Conservation (phyloP, 139 green algal species). For the Pycnococcus provasolii region DNA sequence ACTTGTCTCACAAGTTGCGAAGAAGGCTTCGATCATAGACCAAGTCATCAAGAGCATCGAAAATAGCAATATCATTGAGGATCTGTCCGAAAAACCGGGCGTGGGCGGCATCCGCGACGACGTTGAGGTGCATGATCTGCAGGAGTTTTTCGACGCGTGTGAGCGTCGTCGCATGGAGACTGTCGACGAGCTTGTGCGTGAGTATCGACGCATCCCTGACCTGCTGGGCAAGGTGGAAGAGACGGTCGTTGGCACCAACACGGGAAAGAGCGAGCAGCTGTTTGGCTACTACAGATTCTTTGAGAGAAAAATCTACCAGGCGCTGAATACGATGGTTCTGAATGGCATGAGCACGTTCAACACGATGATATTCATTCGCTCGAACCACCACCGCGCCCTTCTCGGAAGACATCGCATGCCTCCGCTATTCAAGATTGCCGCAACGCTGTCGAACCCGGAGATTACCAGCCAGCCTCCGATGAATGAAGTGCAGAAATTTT, state of each 20-base stretch:
- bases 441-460: conserved; percentile 56
- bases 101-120: background rate
- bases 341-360: conserved; percentile 50
- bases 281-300: conserved; percentile 70
- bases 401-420: background rate
- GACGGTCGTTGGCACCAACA: conserved; percentile 69
- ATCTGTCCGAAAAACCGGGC: background rate
- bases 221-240: conserved; percentile 77
- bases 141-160: conserved; percentile 64
- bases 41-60: conserved; percentile 53
- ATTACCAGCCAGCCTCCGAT: conserved; percentile 67
- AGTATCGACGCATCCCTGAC: conserved; percentile 63
- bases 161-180: conserved; percentile 52
- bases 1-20: conserved; percentile 46
- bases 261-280: conserved; percentile 58
- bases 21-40: conserved; percentile 70
- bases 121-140: conserved; percentile 47
- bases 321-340: conserved; percentile 63
- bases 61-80: background rate
- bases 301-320: conserved; percentile 72
- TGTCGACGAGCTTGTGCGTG: conserved; percentile 61
- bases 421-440: conserved; percentile 53
- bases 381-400: conserved; percentile 1
- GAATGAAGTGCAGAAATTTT: conserved; percentile 59
- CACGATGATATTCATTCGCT: conserved; percentile 6